Base-by-base conservation (phyloP, 306 rosid genomes). In the Castanea crenata region DNA sequence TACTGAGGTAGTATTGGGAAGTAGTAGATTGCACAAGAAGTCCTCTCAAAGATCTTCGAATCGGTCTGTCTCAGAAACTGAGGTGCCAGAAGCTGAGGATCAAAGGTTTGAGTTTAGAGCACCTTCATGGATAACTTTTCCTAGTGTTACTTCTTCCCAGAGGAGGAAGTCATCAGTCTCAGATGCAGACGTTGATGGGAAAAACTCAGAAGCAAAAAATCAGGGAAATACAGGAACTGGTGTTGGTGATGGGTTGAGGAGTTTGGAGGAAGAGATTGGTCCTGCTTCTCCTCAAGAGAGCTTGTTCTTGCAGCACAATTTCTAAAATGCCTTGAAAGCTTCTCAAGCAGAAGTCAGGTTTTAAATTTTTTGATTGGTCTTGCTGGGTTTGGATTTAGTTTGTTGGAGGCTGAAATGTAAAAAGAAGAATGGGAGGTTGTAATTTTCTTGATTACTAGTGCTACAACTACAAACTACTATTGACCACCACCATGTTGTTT, bases 131-230 rank as follows among this genome's bases (percentile, higher is more conserved):
- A 95, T 95, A 71, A 95, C 99, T 19, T 95, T 92, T 61, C 98
- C 99, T 0, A 95, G 99, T 71, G 97, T 95, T 31, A 86, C 99
- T n/a, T 95, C 99, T 69, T 95, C 99, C 76, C 99, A 95, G 20
- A 88, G 99, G 75, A 87, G 99, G 81, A 95, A 94, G 74, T 94
- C 98, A 8, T 92, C 98, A 11, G 93, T 74, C 7, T 92, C 99
- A 9, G 97, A 94, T 18, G 92, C 88, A 27, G 99, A 94, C 41
- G 90, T 88, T 57, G 99, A 92, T 12, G 97, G 90, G 55, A 91
- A 90, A 82, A 88, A 82, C 79, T 69, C 38, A 3, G 97, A 94
- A 73, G 88, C 74, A 3, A 92, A 83, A 85, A 91, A 88, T 78
- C 52, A 79, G 11, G 89, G 92, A 21, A 88, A 85, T 73, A 84